Base-by-base conservation (phyloP, 2,329 filamentous ascomycete genomes). In the Trichoderma sp. region DNA sequence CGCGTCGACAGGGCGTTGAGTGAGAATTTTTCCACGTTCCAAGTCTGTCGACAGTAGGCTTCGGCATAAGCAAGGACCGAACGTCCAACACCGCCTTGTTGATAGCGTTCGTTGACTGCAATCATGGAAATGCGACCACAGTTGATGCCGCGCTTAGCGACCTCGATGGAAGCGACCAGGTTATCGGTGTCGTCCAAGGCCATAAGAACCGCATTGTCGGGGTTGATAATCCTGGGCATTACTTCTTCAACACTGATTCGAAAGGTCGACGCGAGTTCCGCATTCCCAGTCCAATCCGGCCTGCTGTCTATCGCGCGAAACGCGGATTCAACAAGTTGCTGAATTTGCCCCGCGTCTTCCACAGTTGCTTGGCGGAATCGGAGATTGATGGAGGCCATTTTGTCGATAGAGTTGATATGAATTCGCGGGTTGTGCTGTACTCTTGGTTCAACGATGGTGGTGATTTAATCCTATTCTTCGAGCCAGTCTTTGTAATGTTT, bases 161-260 rank as follows among this genome's bases (percentile, higher is more conserved):
- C 75, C 0, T 76, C 76, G 64, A 80, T 73, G 36, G 77, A 78
- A 11, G 73, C 80, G 9, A 81, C 76, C 7, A 81, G 71, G 0
- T 34, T 36, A 53, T 73, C 73, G 6, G 74, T 34, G 15, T 70
- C 7, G 24, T 68, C 61, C 11, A 60, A 14, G 32, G 77, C 80
- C 32, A 81, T 76, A 3, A 83, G 67, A n/a, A 81, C 76, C 0
- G 70, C 78, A 9, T 76, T 75, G 21, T 81, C 75, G 0, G 77
- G 75, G 0, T 74, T 75, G 15, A 65, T 60, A 63, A 84, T 82
- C 4, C 83, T 87, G 12, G 91, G 88, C 0, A 89, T 89, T 24
- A 86, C 79, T 78, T 92, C 89, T 72, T 91, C 88, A 76, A 93
- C 91, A 64, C 87, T 86, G 2, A 92, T 91, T 3, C 88, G 91